Conservation (phyloP, 78 protist genomes). For the Dictyostelium firmibasis region DNA sequence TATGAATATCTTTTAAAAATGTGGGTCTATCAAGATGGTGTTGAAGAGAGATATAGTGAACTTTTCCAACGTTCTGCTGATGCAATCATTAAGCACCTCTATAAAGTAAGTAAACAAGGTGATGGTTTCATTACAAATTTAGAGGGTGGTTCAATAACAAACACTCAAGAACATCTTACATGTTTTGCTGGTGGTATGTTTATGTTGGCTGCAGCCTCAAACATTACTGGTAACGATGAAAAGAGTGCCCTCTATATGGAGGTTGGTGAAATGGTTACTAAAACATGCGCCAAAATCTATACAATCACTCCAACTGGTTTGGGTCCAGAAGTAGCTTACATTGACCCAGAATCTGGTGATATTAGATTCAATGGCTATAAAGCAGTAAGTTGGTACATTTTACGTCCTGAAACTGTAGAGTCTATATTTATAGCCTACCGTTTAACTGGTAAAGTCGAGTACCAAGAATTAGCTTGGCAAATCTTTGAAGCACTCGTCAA, state of each 20-base stretch:
- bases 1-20: constrained; percentile 87
- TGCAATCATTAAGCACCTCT: not conserved
- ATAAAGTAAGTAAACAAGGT: constrained; percentile 1
- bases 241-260: not conserved
- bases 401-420: constrained; percentile 95
- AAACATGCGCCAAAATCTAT: constrained; percentile 69
- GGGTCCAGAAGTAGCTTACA: constrained; percentile 78
- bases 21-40: constrained; percentile 48
- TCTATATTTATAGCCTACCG: constrained; percentile 80
- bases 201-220: constrained; percentile 83
- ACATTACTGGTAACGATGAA: not conserved
- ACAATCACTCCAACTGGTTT: constrained; percentile 63
- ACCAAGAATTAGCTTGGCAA: constrained; percentile 92
- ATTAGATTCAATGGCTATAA: not conserved
- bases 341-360: constrained; percentile 40
- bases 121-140: constrained; percentile 41
- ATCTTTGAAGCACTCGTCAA: constrained; percentile 85
- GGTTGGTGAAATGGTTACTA: constrained; percentile 51
- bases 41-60: constrained; percentile 4
- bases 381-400: constrained; percentile 48
- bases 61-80: constrained; percentile 76
- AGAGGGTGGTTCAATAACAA: not conserved
- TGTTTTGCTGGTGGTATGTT: constrained; percentile 96
- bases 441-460: constrained; percentile 78
- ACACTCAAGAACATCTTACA: constrained; percentile 92